Evolutionary conservation across 2,329 filamentous ascomycete genomes (phyloP), one percentile per base, ranked within the genome.

Genomic region (Microascus cirrosus): DNA sequence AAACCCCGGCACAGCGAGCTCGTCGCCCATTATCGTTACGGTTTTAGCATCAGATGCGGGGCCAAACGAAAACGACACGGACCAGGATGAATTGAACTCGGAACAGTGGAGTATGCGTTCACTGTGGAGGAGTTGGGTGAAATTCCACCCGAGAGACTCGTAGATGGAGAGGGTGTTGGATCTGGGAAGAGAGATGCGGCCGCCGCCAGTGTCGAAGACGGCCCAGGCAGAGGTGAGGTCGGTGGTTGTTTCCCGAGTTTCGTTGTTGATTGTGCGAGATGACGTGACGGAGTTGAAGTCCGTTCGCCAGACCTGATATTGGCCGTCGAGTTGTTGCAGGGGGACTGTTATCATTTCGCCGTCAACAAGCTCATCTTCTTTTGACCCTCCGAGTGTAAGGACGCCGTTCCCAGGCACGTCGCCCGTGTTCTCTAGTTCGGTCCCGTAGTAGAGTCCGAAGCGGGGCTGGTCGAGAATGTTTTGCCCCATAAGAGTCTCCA

Each of bases 191-290:
- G 1, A 59, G 58, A 68, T 66, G 2, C 51, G n/a, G 1, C 63
- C 65, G 2, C 65, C 66, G 24, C 69, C 69, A 1, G 69, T 72
- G 61, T 71, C 70, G 42, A 71, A 71, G 34, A 71, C 64, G 20
- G 63, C 62, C 10, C 57, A 59, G 20, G 59, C 58, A n/a, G n/a
- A n/a, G n/a, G n/a, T n/a, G 15, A 45, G 12, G 24, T 60, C 53
- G 24, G 58, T 53, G n/a, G n/a, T 15, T 2, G 60, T 59, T 24
- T 57, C 36, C 0, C 54, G 42, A 25, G 50, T 55, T 1, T 55
- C 32, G 53, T 36, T 34, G 13, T 22, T 34, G 15, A 36, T 36
- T n/a, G 4, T 36, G 4, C 58, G 53, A 2, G 57, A 61, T 56
- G 60, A 63, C 20, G 62, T 62, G 53, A 65, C 52, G 6, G 57